Evolutionary conservation across 2,329 filamentous ascomycete species (phyloP).

Genomic region (Epicoccum nigrum): DNA sequence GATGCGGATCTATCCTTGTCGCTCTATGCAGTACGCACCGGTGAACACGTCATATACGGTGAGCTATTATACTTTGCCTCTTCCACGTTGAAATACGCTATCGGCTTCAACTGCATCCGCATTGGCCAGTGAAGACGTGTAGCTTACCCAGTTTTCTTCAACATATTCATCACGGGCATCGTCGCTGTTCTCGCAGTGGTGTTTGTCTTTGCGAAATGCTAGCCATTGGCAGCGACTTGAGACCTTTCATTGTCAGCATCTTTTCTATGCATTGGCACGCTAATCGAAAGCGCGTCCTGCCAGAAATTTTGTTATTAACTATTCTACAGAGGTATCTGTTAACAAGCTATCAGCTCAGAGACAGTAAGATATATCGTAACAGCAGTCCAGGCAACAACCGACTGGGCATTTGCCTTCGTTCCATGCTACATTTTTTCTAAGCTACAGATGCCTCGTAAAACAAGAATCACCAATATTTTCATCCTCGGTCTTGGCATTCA

Average conservation of each 20-base stretch:
- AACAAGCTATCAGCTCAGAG: background rate
- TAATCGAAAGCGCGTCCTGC: too few relatives aligned
- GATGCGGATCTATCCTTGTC: background rate
- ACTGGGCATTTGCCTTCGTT: background rate
- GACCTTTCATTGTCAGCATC: background rate
- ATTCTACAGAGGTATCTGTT: background rate
- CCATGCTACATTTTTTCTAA: background rate
- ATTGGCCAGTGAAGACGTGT: background rate
- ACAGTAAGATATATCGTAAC: background rate
- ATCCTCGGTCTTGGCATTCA: background rate
- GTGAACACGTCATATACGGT: background rate
- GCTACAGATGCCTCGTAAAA: background rate
- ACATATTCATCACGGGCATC: background rate
- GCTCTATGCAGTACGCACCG: background rate
- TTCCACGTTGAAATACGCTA: background rate
- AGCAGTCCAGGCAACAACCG: background rate
- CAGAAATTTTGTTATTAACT: background rate
- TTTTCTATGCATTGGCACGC: too few relatives aligned
- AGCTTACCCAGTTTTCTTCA: background rate
- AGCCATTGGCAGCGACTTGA: background rate
- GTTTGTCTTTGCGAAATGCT: background rate
- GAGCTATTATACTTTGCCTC: background rate
- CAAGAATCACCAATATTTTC: background rate
- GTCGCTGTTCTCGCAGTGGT: background rate
- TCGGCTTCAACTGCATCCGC: background rate